Evolutionary conservation across 495 filamentous ascomycete genomes (phyloP).

Genomic region (Neurospora cerealis): DNA sequence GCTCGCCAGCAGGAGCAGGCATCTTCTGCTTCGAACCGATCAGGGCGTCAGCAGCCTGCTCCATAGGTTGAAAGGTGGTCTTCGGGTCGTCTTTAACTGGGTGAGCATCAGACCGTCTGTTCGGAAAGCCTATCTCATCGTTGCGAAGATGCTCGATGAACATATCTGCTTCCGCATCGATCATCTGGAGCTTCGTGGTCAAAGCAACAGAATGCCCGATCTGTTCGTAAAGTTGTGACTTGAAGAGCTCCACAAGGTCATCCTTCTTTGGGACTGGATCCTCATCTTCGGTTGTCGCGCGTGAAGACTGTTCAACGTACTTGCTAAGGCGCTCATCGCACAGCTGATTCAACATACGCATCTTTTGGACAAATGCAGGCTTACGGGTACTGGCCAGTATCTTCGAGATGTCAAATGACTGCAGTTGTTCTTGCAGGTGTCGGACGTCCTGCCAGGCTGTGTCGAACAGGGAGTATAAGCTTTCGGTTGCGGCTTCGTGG

Average conservation of each 20-base stretch:
- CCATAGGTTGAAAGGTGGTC: not conserved
- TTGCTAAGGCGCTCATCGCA: not conserved
- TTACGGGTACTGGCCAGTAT: not conserved
- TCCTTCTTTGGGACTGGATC: not conserved
- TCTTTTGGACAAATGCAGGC: not conserved
- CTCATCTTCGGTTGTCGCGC: not conserved
- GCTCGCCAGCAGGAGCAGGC: not conserved
- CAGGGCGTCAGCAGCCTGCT: not conserved
- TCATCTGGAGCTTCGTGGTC: not conserved
- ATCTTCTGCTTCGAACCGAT: not conserved
- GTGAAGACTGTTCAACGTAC: not conserved
- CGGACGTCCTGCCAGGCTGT: not conserved
- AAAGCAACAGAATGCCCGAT: not conserved
- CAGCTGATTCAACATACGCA: not conserved
- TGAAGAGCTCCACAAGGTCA: not conserved
- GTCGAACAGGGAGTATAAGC: not conserved
- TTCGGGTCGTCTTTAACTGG: not conserved
- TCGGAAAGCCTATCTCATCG: not conserved
- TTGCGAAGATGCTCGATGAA: conserved; percentile 5
- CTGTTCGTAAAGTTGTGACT: not conserved
- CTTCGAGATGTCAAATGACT: not conserved
- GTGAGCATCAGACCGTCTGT: not conserved
- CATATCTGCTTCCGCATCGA: not conserved
- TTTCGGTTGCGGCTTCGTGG: not conserved
- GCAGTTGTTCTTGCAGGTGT: not conserved